A percentile compares a stretch with the other conserved stretches of the same genome.
These are phyloP conservation scores for Porodaedalea pini DNA, from an alignment of 1,284 basidiomycete species.

Conservation along the genomic window DNA sequence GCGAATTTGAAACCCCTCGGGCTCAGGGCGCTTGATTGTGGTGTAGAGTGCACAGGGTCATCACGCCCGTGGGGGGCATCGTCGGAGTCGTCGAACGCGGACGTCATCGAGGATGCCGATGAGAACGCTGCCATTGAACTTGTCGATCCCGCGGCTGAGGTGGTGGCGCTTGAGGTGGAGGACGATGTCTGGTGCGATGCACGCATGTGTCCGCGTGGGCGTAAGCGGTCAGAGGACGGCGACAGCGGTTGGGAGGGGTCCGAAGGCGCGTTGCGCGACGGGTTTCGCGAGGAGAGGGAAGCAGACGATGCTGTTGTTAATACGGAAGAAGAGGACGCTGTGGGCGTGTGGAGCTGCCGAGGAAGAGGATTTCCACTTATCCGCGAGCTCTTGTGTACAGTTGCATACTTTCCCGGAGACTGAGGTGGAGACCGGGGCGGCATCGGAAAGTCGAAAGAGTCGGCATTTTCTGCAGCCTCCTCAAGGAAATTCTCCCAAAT, in stretches of 20 bases:
- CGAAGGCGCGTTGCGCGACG: background rate
- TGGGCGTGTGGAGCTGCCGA: background rate
- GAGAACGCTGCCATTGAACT: slow-evolving; percentile 14
- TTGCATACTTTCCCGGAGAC: background rate
- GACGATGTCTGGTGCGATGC: slow-evolving; percentile 13
- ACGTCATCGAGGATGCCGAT: slow-evolving; percentile 18
- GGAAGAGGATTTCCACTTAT: background rate
- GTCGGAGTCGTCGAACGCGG: slow-evolving; percentile 11
- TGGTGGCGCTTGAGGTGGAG: slow-evolving; percentile 12
- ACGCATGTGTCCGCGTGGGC: slow-evolving; percentile 6
- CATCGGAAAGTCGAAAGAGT: slow-evolving; percentile 1
- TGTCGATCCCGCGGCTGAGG: slow-evolving; percentile 7
- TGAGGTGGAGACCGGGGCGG: background rate
- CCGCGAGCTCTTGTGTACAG: background rate
- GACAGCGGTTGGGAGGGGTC: background rate
- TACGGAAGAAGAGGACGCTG: slow-evolving; percentile 12
- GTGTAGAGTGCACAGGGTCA: slow-evolving; percentile 2
- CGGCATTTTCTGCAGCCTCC: slow-evolving; percentile 13
- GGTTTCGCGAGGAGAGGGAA: background rate
- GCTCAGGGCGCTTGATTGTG: background rate
- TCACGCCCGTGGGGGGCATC: background rate
- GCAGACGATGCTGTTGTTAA: background rate
- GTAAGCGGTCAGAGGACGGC: background rate
- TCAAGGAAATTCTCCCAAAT: slow-evolving; percentile 19
- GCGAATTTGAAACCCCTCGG: slow-evolving; percentile 1